Conservation (phyloP, 192 early-diverging fungal genomes). For the Linderina pennispora region DNA sequence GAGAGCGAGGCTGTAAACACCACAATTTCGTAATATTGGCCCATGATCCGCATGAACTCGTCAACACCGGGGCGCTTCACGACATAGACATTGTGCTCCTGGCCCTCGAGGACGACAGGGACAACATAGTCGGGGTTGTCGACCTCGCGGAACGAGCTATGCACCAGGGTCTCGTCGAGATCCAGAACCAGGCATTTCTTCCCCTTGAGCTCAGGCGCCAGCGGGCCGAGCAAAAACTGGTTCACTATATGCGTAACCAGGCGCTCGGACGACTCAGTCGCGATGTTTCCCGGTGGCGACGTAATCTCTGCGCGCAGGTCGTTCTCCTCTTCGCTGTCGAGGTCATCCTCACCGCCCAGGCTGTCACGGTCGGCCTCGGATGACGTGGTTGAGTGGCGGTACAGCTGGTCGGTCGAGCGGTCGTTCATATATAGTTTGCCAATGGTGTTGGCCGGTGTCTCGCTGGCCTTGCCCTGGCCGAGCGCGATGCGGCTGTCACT, state of each 20-base stretch:
- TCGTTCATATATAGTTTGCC: slow-evolving; percentile 38
- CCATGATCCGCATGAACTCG: slow-evolving; percentile 81
- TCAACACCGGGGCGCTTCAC: slow-evolving; percentile 96
- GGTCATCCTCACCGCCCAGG: slow-evolving; percentile 29
- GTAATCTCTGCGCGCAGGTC: slow-evolving; percentile 42
- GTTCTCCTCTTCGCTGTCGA: slow-evolving; percentile 33
- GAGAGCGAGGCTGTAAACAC: slow-evolving; percentile 93
- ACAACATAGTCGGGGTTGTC: slow-evolving; percentile 85
- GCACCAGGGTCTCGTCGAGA: slow-evolving; percentile 95
- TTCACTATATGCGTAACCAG: slow-evolving; percentile 31
- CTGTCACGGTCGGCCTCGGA: slow-evolving; percentile 38
- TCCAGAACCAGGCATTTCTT: slow-evolving; percentile 94
- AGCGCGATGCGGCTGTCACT: slow-evolving; percentile 9
- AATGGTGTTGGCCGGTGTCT: slow-evolving; percentile 36
- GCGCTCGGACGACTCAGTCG: slow-evolving; percentile 39
- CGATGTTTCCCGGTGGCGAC: slow-evolving; percentile 41
- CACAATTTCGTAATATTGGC: slow-evolving; percentile 85
- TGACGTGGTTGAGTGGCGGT: slow-evolving; percentile 32
- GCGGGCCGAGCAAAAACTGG: slow-evolving; percentile 59
- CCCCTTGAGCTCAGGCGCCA: slow-evolving; percentile 58
- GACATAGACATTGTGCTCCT: slow-evolving; percentile 92
- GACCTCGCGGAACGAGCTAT: slow-evolving; percentile 82
- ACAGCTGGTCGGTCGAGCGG: slow-evolving; percentile 33
- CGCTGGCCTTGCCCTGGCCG: slow-evolving; percentile 20
- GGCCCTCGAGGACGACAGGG: slow-evolving; percentile 87